Base-by-base conservation (phyloP, 345 rosid genomes). In the Salix dunnii region DNA sequence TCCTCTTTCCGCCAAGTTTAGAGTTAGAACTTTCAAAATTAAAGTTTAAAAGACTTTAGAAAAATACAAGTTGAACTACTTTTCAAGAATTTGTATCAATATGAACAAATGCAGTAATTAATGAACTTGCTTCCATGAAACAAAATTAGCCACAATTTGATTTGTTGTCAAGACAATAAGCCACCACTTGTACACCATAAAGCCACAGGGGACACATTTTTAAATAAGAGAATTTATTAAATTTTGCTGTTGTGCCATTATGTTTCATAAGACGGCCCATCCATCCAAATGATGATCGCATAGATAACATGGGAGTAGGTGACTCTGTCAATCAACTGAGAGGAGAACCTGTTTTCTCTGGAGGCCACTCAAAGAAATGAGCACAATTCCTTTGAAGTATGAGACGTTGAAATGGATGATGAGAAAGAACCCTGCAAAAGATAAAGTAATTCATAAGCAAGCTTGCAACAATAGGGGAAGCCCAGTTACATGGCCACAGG, bases 331-430 rank as follows among this genome's bases (percentile, higher is more conserved):
- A 23, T 35, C n/a, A 48, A 33, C 25, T 49, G 21, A 65, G 65
- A 21, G 60, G 42, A 23, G 60, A 67, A 95, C 99, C 96, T 89
- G 98, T 91, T 84, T 85, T 90, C 84, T 90, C 94, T 55, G 97
- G 88, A 61, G 93, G 86, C 99, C 99, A 96, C 67, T 81, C 92
- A 82, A 96, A 89, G 82, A 85, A 88, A 84, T 87, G 82, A 58
- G 81, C 77, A 78, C 97, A 91, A 74, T 88, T 31, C 75, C 84
- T 77, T 33, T 90, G 96, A 82, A 93, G 87, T 82, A 81, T 85
- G 69, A 78, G 73, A n/a, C 72, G 91, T 61, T 82, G 93, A 80
- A 96, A 89, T 60, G 85, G 88, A 80, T 81, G 88, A 64, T 76
- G 89, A 68, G 85, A 85, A 76, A 93, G 87, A 78, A 80, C 91